Percentiles rank a stretch among this genome's conserved stretches.
phyloP scores from a whole-genome alignment of 148 eudicot species.

The Camellia japonica region DNA sequence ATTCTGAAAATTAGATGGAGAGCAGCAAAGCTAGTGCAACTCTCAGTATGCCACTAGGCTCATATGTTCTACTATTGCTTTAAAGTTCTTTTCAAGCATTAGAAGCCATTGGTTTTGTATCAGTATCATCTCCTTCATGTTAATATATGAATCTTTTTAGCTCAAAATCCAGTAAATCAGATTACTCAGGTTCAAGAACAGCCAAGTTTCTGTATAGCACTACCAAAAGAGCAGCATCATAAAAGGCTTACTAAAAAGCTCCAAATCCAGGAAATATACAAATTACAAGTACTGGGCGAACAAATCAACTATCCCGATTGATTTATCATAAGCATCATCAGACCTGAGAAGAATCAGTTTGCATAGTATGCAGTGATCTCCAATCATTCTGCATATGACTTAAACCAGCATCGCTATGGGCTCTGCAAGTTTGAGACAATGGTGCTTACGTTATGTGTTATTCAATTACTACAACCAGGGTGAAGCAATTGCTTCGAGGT shows the following conservation, averaged over 20 bases:
- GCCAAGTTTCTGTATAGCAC: too few relatives aligned
- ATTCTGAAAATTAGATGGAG: too few relatives aligned
- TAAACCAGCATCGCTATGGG: neutral
- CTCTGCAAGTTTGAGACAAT: slow-evolving; percentile 23
- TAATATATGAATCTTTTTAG: too few relatives aligned
- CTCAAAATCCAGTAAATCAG: neutral
- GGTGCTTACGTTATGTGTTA: slow-evolving; percentile 9
- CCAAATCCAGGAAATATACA: neutral
- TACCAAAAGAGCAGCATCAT: too few relatives aligned
- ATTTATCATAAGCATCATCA: neutral
- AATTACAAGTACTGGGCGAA: neutral
- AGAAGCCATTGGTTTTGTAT: too few relatives aligned
- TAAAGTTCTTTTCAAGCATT: too few relatives aligned
- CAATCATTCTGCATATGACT: neutral
- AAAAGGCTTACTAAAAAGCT: too few relatives aligned
- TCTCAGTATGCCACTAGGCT: too few relatives aligned
- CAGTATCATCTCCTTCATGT: too few relatives aligned
- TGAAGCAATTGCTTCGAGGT: slow-evolving; percentile 8
- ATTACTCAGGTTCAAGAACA: too few relatives aligned
- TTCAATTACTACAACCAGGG: neutral
- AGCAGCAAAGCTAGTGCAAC: too few relatives aligned
- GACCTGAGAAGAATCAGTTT: neutral
- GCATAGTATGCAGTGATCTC: neutral
- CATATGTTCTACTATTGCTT: too few relatives aligned
- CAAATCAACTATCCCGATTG: neutral